A percentile compares a stretch with the other conserved stretches of the same genome.
Evolutionary conservation across 768 basidiomycete genomes (phyloP).

Genomic region (Rhodotorula diobovata): DNA sequence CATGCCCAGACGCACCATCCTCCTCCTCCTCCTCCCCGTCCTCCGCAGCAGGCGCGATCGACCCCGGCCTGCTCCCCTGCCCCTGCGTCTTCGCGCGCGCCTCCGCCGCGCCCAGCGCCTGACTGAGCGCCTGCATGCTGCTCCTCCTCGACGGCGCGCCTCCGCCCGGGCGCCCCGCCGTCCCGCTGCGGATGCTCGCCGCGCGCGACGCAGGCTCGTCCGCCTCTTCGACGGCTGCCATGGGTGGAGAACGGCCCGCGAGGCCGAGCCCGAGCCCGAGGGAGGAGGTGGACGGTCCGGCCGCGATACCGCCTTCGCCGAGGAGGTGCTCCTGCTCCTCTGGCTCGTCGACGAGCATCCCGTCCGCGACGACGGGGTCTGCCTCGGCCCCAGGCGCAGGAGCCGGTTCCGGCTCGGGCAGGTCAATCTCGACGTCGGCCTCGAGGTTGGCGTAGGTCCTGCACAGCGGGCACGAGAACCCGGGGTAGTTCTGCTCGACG

Average conservation of each 20-base stretch:
- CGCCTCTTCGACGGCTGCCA: conserved; percentile 20
- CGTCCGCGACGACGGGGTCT: no score
- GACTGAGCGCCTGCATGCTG: background rate
- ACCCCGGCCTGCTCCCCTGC: conserved; percentile 5
- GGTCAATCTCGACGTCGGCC: conserved; percentile 80
- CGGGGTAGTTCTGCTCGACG: conserved; percentile 79
- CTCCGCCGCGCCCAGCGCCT: background rate
- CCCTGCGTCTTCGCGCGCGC: background rate
- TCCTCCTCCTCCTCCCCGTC: background rate
- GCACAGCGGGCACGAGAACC: conserved; percentile 92
- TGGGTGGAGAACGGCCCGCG: conserved; percentile 10
- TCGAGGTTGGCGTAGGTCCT: conserved; percentile 92
- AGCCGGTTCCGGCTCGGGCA: conserved; percentile 24
- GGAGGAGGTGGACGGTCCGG: no score
- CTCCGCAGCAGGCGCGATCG: conserved; percentile 1
- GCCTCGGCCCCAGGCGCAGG: background rate
- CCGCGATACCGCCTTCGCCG: background rate
- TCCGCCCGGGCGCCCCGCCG: background rate
- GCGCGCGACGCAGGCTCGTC: conserved; percentile 29
- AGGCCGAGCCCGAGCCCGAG: conserved; percentile 9
- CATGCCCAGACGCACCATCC: no score
- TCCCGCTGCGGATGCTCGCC: conserved; percentile 23
- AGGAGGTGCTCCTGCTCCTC: background rate
- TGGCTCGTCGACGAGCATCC: background rate
- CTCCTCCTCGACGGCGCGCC: background rate